phyloP scores from a whole-genome alignment of 2,329 filamentous ascomycete genomes.

The Pyricularia grisea region DNA sequence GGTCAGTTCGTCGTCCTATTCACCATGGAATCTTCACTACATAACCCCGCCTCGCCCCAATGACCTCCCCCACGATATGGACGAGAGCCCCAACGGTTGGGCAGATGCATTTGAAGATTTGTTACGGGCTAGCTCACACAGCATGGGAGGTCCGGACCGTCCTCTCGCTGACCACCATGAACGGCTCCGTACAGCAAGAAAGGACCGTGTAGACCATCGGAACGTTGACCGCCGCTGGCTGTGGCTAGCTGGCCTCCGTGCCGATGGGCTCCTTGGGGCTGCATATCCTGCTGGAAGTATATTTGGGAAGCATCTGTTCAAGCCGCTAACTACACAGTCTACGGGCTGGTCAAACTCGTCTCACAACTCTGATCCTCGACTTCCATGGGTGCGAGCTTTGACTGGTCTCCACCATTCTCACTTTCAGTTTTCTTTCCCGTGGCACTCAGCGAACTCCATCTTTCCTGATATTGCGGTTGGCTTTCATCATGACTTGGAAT shows the following conservation, averaged over 20 bases:
- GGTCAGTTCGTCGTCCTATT: slow-evolving; percentile 30
- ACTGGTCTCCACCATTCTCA: background rate
- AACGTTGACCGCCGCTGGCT: slow-evolving; percentile 5
- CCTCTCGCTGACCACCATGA: slow-evolving; percentile 21
- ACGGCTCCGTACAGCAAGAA: slow-evolving; percentile 15
- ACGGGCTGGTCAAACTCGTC: background rate
- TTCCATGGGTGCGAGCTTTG: background rate
- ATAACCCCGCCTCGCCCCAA: slow-evolving; percentile 37
- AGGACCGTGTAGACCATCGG: slow-evolving; percentile 14
- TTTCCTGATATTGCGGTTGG: background rate
- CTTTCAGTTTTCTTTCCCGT: background rate
- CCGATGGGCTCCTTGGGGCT: background rate
- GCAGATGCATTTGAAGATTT: slow-evolving; percentile 51
- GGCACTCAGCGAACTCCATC: background rate
- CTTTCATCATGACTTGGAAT: background rate
- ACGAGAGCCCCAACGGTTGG: slow-evolving; percentile 36
- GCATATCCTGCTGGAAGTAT: background rate
- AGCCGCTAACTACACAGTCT: background rate
- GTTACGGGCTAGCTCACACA: slow-evolving; percentile 30
- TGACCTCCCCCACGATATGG: slow-evolving; percentile 27
- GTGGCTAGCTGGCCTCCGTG: slow-evolving; percentile 3
- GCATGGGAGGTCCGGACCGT: slow-evolving; percentile 15
- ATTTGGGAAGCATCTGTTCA: background rate
- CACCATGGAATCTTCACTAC: slow-evolving; percentile 31
- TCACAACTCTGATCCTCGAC: background rate